Percentiles rank a stretch among this genome's conserved stretches.
phyloP scores from a whole-genome alignment of 2,329 filamentous ascomycete species.

The Harringtonia aguacate region DNA sequence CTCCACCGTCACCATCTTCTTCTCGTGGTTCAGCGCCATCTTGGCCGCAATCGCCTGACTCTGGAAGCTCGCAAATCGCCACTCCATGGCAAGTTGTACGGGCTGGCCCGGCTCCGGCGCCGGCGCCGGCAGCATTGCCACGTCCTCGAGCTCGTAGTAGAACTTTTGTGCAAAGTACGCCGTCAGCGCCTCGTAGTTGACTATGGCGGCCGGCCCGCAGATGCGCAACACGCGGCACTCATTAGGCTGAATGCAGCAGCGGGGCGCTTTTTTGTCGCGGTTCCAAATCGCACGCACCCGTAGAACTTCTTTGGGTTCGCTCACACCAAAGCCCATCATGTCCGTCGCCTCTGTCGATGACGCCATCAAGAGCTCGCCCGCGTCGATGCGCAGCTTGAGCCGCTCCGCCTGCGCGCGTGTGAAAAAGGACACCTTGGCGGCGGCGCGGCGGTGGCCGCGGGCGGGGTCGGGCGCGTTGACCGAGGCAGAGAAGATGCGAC shows the following conservation, averaged over 20 bases:
- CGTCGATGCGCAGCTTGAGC: slow-evolving; percentile 5
- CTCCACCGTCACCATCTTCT: slow-evolving; percentile 6
- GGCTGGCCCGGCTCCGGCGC: background rate
- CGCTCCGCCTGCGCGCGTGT: slow-evolving; percentile 7
- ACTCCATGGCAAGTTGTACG: too few relatives aligned
- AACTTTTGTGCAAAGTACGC: slow-evolving; percentile 9
- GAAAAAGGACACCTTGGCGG: slow-evolving; percentile 11
- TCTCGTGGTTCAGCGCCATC: slow-evolving; percentile 12
- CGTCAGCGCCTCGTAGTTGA: slow-evolving; percentile 6
- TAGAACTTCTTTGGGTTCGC: too few relatives aligned
- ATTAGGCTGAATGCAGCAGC: slow-evolving; percentile 8
- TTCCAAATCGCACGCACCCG: slow-evolving; percentile 8
- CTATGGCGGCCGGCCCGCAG: slow-evolving; percentile 6
- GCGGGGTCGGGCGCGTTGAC: slow-evolving; percentile 10
- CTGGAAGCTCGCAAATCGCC: slow-evolving; percentile 12
- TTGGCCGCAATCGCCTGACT: slow-evolving; percentile 13
- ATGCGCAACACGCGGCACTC: slow-evolving; percentile 11
- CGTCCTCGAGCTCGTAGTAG: slow-evolving; percentile 10
- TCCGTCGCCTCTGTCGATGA: background rate
- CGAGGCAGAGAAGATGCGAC: slow-evolving; percentile 9
- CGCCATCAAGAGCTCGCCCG: slow-evolving; percentile 2
- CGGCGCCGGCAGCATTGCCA: background rate
- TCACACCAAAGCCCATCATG: too few relatives aligned
- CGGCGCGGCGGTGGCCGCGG: slow-evolving; percentile 7
- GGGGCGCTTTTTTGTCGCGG: slow-evolving; percentile 11